These are phyloP conservation scores for Lentinula sp. DNA, from an alignment of 768 basidiomycete species.

Conservation along the genomic window DNA sequence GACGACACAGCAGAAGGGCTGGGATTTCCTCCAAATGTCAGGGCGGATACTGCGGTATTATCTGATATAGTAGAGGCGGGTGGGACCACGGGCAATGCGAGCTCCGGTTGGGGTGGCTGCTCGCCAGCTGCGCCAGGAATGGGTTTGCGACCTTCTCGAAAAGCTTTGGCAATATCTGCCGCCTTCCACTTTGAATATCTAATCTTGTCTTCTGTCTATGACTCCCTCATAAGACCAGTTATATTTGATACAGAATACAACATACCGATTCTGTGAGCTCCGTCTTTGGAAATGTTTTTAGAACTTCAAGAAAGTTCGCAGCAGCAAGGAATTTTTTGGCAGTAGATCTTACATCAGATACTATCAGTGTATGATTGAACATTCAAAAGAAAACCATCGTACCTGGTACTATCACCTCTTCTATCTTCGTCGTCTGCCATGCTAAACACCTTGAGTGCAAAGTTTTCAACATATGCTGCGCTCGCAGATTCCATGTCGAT, in stretches of 20 bases:
- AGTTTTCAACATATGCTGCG: constrained; percentile 91
- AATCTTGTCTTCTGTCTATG: constrained; percentile 82
- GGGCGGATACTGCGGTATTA: background rate
- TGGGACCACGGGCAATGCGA: constrained; percentile 14
- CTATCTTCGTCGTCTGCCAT: constrained; percentile 91
- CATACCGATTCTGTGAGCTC: constrained; percentile 55
- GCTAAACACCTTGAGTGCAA: constrained; percentile 85
- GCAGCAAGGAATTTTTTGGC: constrained; percentile 95
- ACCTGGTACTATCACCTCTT: constrained; percentile 71
- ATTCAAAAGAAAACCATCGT: constrained; percentile 12
- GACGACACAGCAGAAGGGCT: constrained; percentile 12
- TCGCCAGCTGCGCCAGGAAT: constrained; percentile 68
- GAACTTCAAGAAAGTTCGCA: constrained; percentile 88
- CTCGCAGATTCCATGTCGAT: constrained; percentile 79
- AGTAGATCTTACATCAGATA: constrained; percentile 51
- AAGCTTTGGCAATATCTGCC: constrained; percentile 88
- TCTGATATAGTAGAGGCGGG: background rate
- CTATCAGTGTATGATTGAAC: constrained; percentile 7
- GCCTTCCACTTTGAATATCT: constrained; percentile 98
- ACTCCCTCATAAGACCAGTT: constrained; percentile 3
- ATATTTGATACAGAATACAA: constrained; percentile 3
- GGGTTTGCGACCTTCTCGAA: constrained; percentile 88
- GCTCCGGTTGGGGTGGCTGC: constrained; percentile 17
- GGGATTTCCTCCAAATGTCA: constrained; percentile 1
- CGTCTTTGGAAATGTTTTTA: constrained; percentile 64